A percentile compares a stretch with the other conserved stretches of the same genome.
phyloP scores from a whole-genome alignment of 1,284 basidiomycete species.

The Pterulicium gracile region DNA sequence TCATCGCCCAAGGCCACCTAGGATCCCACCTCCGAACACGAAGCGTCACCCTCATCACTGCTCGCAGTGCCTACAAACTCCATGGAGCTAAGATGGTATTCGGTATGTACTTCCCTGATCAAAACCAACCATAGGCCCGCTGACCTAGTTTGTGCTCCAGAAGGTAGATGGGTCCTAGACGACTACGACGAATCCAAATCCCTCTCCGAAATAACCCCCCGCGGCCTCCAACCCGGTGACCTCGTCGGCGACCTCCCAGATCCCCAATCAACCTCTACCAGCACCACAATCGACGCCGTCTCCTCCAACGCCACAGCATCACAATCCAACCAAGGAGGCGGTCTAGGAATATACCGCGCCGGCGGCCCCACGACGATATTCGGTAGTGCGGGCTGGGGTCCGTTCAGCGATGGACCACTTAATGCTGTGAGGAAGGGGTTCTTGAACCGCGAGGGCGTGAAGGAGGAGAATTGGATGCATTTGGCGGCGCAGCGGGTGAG shows the following conservation, averaged over 20 bases:
- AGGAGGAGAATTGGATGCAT: conserved; percentile 84
- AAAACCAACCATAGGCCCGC: conserved; percentile 1
- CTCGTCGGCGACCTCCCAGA: conserved; percentile 75
- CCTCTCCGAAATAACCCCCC: conserved; percentile 57
- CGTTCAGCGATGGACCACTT: conserved; percentile 73
- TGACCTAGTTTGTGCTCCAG: conserved; percentile 26
- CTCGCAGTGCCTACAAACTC: conserved; percentile 88
- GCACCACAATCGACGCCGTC: conserved; percentile 17
- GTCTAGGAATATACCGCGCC: conserved; percentile 61
- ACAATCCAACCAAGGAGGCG: conserved; percentile 25
- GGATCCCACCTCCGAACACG: conserved; percentile 83
- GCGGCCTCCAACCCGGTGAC: conserved; percentile 67
- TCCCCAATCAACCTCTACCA: conserved; percentile 27
- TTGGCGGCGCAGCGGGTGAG: conserved; percentile 57
- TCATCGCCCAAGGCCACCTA: conserved; percentile 82
- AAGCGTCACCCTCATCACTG: conserved; percentile 89
- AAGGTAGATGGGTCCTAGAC: conserved; percentile 84
- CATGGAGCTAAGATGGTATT: conserved; percentile 87
- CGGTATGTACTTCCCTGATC: conserved; percentile 35
- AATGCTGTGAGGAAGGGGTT: conserved; percentile 70
- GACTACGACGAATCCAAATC: conserved; percentile 91
- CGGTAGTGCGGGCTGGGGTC: conserved; percentile 70
- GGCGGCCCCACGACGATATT: conserved; percentile 86
- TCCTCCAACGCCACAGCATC: conserved; percentile 27
- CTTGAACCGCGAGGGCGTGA: conserved; percentile 62